Evolutionary conservation across 2,329 filamentous ascomycete species (phyloP).

Genomic region (Moelleriella libera): DNA sequence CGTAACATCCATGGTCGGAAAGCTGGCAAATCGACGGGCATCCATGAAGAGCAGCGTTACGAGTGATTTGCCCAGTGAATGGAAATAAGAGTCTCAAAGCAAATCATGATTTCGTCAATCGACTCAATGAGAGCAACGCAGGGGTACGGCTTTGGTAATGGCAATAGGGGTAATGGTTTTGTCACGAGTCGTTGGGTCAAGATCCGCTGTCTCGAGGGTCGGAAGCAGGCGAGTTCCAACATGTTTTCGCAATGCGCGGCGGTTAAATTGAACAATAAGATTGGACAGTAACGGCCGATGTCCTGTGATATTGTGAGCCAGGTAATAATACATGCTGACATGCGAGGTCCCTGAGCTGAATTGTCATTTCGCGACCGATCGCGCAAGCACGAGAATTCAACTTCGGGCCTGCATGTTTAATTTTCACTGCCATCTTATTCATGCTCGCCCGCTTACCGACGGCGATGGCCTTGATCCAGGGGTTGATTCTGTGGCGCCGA

Average conservation of each 20-base stretch:
- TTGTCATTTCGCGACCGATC: no score
- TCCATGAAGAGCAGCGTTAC: neutral
- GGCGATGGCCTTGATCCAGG: no score
- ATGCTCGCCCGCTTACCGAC: no score
- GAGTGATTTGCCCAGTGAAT: neutral
- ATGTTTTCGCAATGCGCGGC: neutral
- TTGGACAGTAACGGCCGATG: neutral
- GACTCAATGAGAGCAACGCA: constrained; percentile 10
- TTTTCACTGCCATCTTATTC: no score
- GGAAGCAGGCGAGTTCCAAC: neutral
- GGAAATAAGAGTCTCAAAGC: neutral
- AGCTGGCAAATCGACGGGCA: neutral
- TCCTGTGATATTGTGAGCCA: no score
- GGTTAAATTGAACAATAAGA: neutral
- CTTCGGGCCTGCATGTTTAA: no score
- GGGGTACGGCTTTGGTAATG: neutral
- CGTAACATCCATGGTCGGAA: neutral
- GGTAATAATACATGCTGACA: no score
- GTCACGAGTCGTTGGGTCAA: neutral
- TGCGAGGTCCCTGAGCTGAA: no score
- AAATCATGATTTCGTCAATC: neutral
- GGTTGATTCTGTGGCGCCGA: no score
- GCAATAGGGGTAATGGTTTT: neutral
- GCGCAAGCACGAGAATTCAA: no score
- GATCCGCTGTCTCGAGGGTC: neutral